These are phyloP conservation scores for Marasmius sp. DNA, from an alignment of 1,284 basidiomycete genomes.

Conservation along the genomic window DNA sequence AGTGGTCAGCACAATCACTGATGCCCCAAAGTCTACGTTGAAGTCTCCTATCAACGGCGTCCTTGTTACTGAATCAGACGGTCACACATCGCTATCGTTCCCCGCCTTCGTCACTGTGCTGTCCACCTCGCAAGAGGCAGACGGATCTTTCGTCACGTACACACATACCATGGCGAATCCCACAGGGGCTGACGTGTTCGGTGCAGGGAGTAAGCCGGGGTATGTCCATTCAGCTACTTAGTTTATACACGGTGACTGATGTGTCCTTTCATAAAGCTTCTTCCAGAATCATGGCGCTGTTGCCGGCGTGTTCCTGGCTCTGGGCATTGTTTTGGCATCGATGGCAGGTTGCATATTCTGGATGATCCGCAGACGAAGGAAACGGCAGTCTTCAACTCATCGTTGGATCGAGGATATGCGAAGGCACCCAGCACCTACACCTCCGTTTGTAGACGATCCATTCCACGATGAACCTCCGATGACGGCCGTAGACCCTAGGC, in stretches of 20 bases:
- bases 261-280: conserved; percentile 37
- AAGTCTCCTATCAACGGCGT: conserved; percentile 36
- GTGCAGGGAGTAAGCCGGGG: conserved; percentile 14
- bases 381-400: conserved; percentile 26
- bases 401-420: conserved; percentile 36
- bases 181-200: conserved; percentile 22
- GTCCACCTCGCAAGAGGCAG: conserved; percentile 41
- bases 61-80: conserved; percentile 36
- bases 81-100: conserved; percentile 34
- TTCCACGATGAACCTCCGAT: conserved; percentile 29
- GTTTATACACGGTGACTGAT: background rate
- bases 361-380: conserved; percentile 40
- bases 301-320: conserved; percentile 54
- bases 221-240: conserved; percentile 3
- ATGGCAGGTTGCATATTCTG: conserved; percentile 34
- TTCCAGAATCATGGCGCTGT: conserved; percentile 54
- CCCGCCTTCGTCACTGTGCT: conserved; percentile 47
- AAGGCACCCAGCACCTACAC: conserved; percentile 29
- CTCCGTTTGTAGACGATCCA: conserved; percentile 28
- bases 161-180: conserved; percentile 54
- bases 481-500: conserved; percentile 16
- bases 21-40: conserved; percentile 44
- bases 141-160: conserved; percentile 42
- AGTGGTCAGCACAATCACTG: conserved; percentile 42
- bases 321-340: conserved; percentile 43